These are phyloP conservation scores for Erythrophleum ivorense DNA, from an alignment of 331 rosid species.

Conservation along the genomic window DNA sequence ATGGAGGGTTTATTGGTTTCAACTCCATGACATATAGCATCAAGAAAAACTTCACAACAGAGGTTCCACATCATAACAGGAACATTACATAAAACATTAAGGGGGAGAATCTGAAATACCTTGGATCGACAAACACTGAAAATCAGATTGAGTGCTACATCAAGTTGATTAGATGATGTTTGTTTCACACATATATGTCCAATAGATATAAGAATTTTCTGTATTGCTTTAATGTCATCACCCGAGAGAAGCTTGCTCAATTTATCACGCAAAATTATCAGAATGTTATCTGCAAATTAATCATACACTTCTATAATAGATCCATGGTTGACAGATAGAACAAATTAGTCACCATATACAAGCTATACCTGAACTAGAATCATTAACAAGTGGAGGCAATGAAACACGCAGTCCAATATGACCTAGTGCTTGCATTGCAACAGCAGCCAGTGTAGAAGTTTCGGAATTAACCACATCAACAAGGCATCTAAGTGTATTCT, in stretches of 20 bases:
- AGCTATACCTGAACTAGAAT: slow-evolving; percentile 68
- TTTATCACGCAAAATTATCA: slow-evolving; percentile 62
- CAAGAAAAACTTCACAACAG: slow-evolving; percentile 9
- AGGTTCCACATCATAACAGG: slow-evolving; percentile 23
- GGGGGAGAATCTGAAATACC: slow-evolving; percentile 53
- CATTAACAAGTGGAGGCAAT: slow-evolving; percentile 65
- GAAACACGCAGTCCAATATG: slow-evolving; percentile 83
- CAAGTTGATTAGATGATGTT: slow-evolving; percentile 71
- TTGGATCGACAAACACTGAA: slow-evolving; percentile 82
- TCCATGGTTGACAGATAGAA: slow-evolving; percentile 34
- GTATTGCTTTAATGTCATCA: slow-evolving; percentile 80
- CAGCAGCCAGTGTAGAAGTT: slow-evolving; percentile 76
- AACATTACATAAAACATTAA: slow-evolving; percentile 20
- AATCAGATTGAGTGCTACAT: slow-evolving; percentile 71
- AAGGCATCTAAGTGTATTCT: slow-evolving; percentile 67
- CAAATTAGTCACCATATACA: slow-evolving; percentile 34
- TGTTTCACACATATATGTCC: slow-evolving; percentile 90
- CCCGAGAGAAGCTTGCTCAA: slow-evolving; percentile 78
- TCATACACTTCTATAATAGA: slow-evolving; percentile 37
- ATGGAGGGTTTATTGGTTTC: not conserved
- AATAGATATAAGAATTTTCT: slow-evolving; percentile 77
- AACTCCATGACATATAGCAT: not conserved
- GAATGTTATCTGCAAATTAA: slow-evolving; percentile 81
- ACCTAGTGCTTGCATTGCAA: slow-evolving; percentile 95
- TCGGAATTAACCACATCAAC: slow-evolving; percentile 82